A percentile compares a stretch with the other conserved stretches of the same genome.
phyloP scores from a whole-genome alignment of 441 rosid genomes.

The Populus hybrid region DNA sequence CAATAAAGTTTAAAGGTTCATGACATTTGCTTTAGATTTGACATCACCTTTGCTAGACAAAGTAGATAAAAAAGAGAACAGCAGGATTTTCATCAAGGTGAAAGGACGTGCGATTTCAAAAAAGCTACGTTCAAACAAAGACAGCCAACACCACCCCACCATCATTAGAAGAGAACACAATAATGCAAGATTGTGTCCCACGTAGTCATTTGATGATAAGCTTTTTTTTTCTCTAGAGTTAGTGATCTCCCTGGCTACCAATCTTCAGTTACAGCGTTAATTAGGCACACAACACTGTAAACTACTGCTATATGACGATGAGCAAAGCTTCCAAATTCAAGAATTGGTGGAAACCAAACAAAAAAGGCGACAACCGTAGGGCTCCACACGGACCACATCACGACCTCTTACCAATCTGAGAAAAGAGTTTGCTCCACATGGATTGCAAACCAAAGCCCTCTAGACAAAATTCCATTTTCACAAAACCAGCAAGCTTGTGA shows the following conservation, averaged over 20 bases:
- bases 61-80: slow-evolving; percentile 3
- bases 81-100: slow-evolving; percentile 5
- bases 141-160: slow-evolving; percentile 36
- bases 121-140: slow-evolving; percentile 22
- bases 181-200: slow-evolving; percentile 26
- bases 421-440: neutral
- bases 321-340: neutral
- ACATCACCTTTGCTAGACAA: neutral
- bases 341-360: neutral
- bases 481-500: slow-evolving; percentile 10
- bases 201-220: slow-evolving; percentile 1
- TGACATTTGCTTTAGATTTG: neutral
- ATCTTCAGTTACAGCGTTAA: slow-evolving; percentile 4
- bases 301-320: neutral
- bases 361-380: neutral
- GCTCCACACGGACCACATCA: slow-evolving; percentile 3
- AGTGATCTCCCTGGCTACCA: slow-evolving; percentile 3
- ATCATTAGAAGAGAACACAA: slow-evolving; percentile 33
- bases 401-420: neutral
- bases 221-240: neutral
- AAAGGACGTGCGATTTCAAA: slow-evolving; percentile 16
- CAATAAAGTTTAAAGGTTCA: neutral
- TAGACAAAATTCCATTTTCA: slow-evolving; percentile 9
- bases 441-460: slow-evolving; percentile 7
- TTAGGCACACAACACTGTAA: neutral